These are phyloP conservation scores for Beauveria rudraprayagi DNA, from an alignment of 2,329 filamentous ascomycete genomes.

Conservation along the genomic window DNA sequence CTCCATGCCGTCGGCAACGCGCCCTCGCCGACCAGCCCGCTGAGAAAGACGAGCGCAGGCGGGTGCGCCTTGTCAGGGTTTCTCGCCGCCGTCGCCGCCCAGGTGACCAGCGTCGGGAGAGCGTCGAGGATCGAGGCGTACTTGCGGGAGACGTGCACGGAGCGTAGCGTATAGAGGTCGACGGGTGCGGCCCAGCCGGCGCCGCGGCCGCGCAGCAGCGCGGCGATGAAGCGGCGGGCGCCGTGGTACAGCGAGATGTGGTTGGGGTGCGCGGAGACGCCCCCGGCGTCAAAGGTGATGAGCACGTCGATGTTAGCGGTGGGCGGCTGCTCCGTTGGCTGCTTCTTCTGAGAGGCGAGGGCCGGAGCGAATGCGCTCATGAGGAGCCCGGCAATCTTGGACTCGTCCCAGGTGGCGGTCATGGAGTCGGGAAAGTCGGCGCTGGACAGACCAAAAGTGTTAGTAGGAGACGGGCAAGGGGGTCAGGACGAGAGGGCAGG, in stretches of 20 bases:
- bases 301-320: slow-evolving; percentile 64
- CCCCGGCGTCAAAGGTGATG: slow-evolving; percentile 79
- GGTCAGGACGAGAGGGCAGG: slow-evolving; percentile 17
- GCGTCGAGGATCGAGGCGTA: slow-evolving; percentile 72
- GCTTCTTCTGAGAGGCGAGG: slow-evolving; percentile 28
- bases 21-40: slow-evolving; percentile 52
- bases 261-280: slow-evolving; percentile 86
- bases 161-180: slow-evolving; percentile 75
- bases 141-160: slow-evolving; percentile 67
- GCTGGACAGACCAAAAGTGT: slow-evolving; percentile 7
- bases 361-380: slow-evolving; percentile 66
- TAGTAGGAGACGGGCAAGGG: neutral
- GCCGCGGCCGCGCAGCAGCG: slow-evolving; percentile 54
- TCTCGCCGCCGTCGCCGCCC: slow-evolving; percentile 35
- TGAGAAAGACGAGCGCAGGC: slow-evolving; percentile 61
- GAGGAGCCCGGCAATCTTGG: slow-evolving; percentile 62
- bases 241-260: slow-evolving; percentile 85
- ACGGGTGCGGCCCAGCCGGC: slow-evolving; percentile 64
- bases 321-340: slow-evolving; percentile 28
- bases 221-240: slow-evolving; percentile 61
- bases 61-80: slow-evolving; percentile 34
- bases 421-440: slow-evolving; percentile 83
- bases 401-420: slow-evolving; percentile 66
- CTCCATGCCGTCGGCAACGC: slow-evolving; percentile 55
- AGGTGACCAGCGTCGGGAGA: slow-evolving; percentile 57